Evolutionary conservation across 306 rosid species (phyloP).

Genomic region (Citrullus amarus): DNA sequence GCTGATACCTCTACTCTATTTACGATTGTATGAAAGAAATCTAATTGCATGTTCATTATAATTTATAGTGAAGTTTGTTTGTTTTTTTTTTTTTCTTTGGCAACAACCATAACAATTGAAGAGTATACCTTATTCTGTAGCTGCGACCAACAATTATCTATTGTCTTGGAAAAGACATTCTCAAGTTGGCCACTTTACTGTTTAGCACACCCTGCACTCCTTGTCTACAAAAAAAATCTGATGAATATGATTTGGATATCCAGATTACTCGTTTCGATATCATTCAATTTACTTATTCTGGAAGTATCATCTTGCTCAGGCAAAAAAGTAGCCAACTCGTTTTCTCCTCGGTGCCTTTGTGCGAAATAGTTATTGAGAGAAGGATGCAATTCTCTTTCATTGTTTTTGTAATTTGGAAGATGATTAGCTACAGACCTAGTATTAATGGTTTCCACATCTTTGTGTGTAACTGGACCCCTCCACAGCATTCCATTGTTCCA

Average conservation of each 20-base stretch:
- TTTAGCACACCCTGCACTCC: conserved; percentile 25
- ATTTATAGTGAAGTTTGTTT: not conserved
- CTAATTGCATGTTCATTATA: not conserved
- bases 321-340: conserved; percentile 26
- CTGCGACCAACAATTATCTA: conserved; percentile 23
- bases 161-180: conserved; percentile 21
- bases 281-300: conserved; percentile 33
- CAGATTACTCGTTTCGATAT: conserved; percentile 26
- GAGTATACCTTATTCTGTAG: conserved; percentile 24
- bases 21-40: not conserved
- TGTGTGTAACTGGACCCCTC: conserved; percentile 19
- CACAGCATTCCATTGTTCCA: conserved; percentile 22
- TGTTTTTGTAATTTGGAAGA: conserved; percentile 25
- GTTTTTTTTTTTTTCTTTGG: not conserved
- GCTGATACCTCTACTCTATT: not conserved
- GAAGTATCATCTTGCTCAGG: conserved; percentile 39
- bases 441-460: conserved; percentile 32
- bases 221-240: conserved; percentile 15
- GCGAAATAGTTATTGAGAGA: conserved; percentile 20
- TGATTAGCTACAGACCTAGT: conserved; percentile 18
- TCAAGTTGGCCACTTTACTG: conserved; percentile 17
- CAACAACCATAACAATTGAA: not conserved
- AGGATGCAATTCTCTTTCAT: conserved; percentile 40
- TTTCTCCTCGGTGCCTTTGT: conserved; percentile 36
- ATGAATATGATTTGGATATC: conserved; percentile 24